A percentile compares a stretch with the other conserved stretches of the same genome.
Evolutionary conservation across 352 stramenopile species (phyloP).

Genomic region (Phytophthora chlamydospora): DNA sequence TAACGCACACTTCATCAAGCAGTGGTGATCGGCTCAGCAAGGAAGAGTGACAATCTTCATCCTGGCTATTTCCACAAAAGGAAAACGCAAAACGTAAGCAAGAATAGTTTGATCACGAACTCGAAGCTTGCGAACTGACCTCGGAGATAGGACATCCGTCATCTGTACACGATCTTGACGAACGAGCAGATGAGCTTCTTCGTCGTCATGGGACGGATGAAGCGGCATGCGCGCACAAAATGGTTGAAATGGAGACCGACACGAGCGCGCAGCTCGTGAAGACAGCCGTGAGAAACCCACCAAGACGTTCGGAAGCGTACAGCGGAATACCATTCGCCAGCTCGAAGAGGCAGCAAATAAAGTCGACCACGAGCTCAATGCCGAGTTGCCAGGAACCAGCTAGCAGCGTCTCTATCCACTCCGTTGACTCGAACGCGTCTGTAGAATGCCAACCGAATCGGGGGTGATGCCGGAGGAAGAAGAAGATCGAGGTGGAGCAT

Average conservation of each 20-base stretch:
- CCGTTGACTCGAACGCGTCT: neutral
- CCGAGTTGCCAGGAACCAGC: slow-evolving; percentile 22
- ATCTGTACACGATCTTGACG: too few species aligned
- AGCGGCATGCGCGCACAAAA: neutral
- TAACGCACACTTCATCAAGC: too few species aligned
- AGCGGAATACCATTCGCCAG: slow-evolving; percentile 32
- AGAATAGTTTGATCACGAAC: too few species aligned
- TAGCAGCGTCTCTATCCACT: slow-evolving; percentile 6
- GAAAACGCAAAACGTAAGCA: too few species aligned
- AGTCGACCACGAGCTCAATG: slow-evolving; percentile 37
- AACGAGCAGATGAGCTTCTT: slow-evolving; percentile 1
- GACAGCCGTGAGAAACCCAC: slow-evolving; percentile 19
- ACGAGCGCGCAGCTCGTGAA: slow-evolving; percentile 17
- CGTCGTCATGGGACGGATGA: neutral
- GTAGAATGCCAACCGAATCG: slow-evolving; percentile 25
- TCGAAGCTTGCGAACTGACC: too few species aligned
- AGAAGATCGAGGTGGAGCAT: slow-evolving; percentile 38
- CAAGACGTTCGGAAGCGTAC: slow-evolving; percentile 1
- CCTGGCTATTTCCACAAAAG: too few species aligned
- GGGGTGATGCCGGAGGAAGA: slow-evolving; percentile 23
- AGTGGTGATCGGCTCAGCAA: too few species aligned
- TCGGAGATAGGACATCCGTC: too few species aligned
- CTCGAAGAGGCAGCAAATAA: slow-evolving; percentile 28
- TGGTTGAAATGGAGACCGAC: slow-evolving; percentile 3
- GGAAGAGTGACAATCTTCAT: too few species aligned